Conservation (phyloP, 2,329 filamentous ascomycete species). For the Thelonectria rubi region DNA sequence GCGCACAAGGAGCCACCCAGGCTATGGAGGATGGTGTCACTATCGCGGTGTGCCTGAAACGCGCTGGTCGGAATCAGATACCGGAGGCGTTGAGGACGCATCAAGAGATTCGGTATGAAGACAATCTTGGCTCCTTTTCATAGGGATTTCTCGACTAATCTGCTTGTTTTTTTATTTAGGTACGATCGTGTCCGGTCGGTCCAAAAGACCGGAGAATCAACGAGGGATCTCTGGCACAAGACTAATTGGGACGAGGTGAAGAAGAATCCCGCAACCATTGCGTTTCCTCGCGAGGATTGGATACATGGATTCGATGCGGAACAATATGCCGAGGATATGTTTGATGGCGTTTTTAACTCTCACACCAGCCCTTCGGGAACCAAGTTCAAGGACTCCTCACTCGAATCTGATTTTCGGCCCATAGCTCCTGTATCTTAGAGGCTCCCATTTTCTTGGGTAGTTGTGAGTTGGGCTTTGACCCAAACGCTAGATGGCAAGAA, state of each 20-base stretch:
- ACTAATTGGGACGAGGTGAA: constrained; percentile 34
- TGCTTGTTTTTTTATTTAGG: neutral
- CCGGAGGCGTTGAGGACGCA: constrained; percentile 28
- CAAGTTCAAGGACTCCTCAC: neutral
- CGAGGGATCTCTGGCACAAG: constrained; percentile 36
- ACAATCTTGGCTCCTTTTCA: accelerated
- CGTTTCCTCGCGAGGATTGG: constrained; percentile 33
- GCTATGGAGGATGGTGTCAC: constrained; percentile 23
- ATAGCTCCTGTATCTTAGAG: neutral
- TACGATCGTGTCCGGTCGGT: constrained; percentile 35
- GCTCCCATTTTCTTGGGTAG: too few species aligned
- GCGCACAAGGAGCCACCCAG: constrained; percentile 20
- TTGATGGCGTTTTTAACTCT: constrained; percentile 16
- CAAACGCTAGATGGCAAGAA: too few species aligned
- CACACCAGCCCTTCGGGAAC: too few species aligned
- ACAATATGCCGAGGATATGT: constrained; percentile 31
- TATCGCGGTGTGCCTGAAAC: constrained; percentile 13
- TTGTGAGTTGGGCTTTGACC: too few species aligned
- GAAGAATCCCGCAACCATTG: constrained; percentile 28
- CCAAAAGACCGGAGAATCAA: constrained; percentile 36
- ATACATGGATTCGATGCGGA: constrained; percentile 37
- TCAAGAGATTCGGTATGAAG: constrained; percentile 26
- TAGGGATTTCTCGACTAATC: accelerated
- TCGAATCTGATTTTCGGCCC: neutral
- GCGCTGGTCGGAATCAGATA: constrained; percentile 13